phyloP scores from a whole-genome alignment of 345 rosid genomes.

The Psidium guajava region DNA sequence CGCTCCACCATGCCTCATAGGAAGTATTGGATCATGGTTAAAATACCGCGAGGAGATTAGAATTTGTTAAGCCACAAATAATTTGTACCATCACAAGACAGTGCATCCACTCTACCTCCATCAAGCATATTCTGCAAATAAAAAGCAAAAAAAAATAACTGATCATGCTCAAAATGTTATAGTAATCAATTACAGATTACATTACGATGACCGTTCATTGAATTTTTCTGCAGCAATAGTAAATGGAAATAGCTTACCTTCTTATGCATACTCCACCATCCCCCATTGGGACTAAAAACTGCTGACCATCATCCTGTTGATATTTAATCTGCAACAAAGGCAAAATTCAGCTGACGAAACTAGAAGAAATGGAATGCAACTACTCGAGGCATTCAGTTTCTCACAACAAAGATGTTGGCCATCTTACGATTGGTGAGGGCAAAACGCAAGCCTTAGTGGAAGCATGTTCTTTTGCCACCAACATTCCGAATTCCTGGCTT shows the following conservation, averaged over 20 bases:
- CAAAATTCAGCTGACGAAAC: not conserved
- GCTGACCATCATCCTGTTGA: constrained; percentile 26
- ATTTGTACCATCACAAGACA: no score
- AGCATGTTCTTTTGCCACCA: constrained; percentile 19
- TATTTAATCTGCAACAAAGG: constrained; percentile 43
- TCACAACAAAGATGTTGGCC: not conserved
- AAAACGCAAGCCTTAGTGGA: constrained; percentile 50
- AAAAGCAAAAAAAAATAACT: not conserved
- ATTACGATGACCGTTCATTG: no score
- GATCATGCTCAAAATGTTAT: not conserved
- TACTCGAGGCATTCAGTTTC: not conserved
- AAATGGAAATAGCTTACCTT: constrained; percentile 21
- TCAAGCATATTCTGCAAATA: constrained; percentile 54
- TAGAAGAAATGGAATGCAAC: not conserved
- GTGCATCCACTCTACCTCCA: constrained; percentile 41
- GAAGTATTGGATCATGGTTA: no score
- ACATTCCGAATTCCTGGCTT: constrained; percentile 42
- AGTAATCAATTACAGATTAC: not conserved
- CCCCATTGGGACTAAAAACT: not conserved
- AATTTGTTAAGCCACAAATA: no score
- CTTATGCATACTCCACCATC: constrained; percentile 69
- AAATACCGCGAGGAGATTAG: no score
- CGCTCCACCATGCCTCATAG: no score
- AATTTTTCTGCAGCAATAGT: not conserved
- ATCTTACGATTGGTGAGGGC: constrained; percentile 43